Evolutionary conservation across 2,329 filamentous ascomycete species (phyloP), one percentile per base, ranked within the genome.

Genomic region (Chalaropsis thielavioides): DNA sequence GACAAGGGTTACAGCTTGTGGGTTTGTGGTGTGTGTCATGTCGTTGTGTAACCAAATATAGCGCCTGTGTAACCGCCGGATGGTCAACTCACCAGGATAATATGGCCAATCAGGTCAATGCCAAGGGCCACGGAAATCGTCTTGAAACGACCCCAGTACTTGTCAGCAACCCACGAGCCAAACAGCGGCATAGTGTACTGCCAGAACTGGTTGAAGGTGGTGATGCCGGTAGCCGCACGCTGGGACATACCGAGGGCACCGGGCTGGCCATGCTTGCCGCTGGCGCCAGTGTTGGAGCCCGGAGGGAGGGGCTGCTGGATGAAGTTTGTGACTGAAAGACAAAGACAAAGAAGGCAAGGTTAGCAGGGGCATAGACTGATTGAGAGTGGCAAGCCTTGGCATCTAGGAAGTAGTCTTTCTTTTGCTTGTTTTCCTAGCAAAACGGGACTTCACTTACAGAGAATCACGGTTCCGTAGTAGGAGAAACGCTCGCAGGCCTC

Each of bases 401-500:
- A 19, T 13, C 19, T 4, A 19, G 49, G 44, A 40, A 65, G 68
- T 43, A 67, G 44, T 11, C 60, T 15, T n/a, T 41, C 49, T 35
- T 43, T 54, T 5, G 7, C 10, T 38, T 6, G 2, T 31, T 6
- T 56, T 27, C 0, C 13, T 10, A n/a, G 40, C 49, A 22, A 10
- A n/a, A 58, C n/a, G 59, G 40, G 24, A 0, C 19, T 22, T 41
- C 35, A 85, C 71, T 84, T 73, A 84, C 83, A 85, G 46, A 87
- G 79, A 49, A 82, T 79, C 11, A 81, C 82, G 4, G 81, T 83
- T 41, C 87, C 87, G 69, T 89, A 89, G 77, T 88, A 90, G 2
- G 83, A 85, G 73, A 88, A 88, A 41, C 87, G 83, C 74, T 90
- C 87, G 73, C 84, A 88, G 35, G 89, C 72, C 72, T 89, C 86